phyloP scores from a whole-genome alignment of 345 rosid genomes.

The Melaleuca quinquenervia region DNA sequence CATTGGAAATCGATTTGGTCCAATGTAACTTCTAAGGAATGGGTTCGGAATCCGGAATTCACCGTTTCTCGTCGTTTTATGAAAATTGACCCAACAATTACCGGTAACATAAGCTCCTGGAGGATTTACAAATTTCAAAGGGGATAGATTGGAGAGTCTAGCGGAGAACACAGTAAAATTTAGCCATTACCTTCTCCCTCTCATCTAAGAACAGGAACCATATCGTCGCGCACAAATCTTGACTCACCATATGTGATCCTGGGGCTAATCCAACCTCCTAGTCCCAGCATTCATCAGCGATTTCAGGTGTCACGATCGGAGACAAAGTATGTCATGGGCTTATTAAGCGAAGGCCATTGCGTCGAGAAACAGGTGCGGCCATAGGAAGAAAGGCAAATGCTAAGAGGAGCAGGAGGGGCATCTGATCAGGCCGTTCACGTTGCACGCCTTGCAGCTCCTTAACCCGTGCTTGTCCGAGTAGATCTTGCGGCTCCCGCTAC shows the following conservation, averaged over 20 bases:
- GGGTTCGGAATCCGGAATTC: neutral
- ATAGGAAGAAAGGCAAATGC: no score
- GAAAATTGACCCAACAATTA: neutral
- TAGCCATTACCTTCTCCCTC: neutral
- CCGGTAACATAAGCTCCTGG: neutral
- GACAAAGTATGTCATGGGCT: no score
- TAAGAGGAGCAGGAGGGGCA: constrained; percentile 17
- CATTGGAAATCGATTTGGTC: neutral
- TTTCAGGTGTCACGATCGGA: neutral
- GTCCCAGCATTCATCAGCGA: neutral
- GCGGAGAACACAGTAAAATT: neutral
- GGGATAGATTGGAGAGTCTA: neutral
- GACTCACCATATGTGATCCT: neutral
- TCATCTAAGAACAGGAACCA: neutral
- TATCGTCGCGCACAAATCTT: neutral
- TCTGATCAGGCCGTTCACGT: constrained; percentile 23
- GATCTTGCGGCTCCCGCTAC: constrained; percentile 41
- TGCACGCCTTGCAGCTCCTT: constrained; percentile 19
- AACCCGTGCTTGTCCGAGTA: constrained; percentile 9
- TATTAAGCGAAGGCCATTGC: neutral
- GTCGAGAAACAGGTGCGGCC: neutral
- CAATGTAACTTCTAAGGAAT: neutral
- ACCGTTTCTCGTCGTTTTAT: neutral
- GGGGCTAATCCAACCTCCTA: neutral
- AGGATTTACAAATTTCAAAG: neutral